Percentiles rank a stretch among this genome's conserved stretches.
phyloP scores from a whole-genome alignment of 2,329 filamentous ascomycete species.

The Fusarium sp. region DNA sequence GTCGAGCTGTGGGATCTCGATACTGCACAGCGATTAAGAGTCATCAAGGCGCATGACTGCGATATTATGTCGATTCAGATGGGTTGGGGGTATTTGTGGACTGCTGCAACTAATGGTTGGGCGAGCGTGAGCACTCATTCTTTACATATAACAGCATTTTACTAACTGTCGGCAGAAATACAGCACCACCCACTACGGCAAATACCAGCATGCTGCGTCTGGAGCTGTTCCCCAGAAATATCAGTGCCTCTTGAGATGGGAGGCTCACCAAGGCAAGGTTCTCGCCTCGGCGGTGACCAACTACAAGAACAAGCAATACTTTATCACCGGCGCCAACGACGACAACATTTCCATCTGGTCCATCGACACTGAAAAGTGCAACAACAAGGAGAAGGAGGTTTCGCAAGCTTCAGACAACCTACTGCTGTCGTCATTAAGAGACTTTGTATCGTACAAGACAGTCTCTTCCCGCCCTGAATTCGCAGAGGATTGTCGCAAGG shows the following conservation, averaged over 20 bases:
- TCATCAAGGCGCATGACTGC: conserved; percentile 83
- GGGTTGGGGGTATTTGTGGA: conserved; percentile 87
- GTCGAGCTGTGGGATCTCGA: conserved; percentile 98
- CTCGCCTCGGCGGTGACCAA: conserved; percentile 84
- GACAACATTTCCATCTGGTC: conserved; percentile 92
- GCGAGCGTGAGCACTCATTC: conserved; percentile 75
- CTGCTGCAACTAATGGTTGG: conserved; percentile 89
- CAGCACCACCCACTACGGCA: conserved; percentile 75
- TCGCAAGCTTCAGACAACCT: conserved; percentile 63
- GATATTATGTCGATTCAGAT: conserved; percentile 91
- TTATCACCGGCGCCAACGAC: conserved; percentile 95
- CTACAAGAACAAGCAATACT: conserved; percentile 81
- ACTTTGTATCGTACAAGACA: conserved; percentile 93
- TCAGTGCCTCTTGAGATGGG: conserved; percentile 82
- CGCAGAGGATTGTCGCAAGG: conserved; percentile 91
- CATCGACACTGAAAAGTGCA: conserved; percentile 62
- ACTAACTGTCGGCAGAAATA: conserved; percentile 67
- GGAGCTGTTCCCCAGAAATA: conserved; percentile 82
- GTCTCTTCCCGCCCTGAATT: conserved; percentile 90
- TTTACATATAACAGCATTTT: accelerated
- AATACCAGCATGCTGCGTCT: conserved; percentile 64
- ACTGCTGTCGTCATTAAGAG: conserved; percentile 79
- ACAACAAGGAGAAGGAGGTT: conserved; percentile 57
- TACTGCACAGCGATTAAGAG: conserved; percentile 89
- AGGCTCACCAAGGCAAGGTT: conserved; percentile 89